Base-by-base conservation (phyloP, 1,284 basidiomycete genomes). In the Ustilago crameri region DNA sequence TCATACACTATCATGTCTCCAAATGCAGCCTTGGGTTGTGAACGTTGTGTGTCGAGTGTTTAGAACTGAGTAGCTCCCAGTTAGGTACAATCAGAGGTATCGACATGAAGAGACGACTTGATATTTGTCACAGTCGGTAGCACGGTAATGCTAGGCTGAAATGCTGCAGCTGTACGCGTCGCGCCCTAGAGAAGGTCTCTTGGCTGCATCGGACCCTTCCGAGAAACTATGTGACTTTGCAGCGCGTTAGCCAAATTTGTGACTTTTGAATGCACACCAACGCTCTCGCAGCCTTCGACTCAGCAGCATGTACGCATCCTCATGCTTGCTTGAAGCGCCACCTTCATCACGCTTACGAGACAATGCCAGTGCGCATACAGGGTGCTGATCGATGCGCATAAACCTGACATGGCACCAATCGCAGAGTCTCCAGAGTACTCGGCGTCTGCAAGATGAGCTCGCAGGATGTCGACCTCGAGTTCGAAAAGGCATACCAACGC, bases 1-100 rank as follows among this genome's bases (percentile, higher is more conserved):
- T 56, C 66, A 69, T 69, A 70, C 47, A 62, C 66, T 67, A 54
- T 53, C 46, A 58, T 70, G 52, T 57, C 51, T 62, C 65, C 54
- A 62, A 67, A 42, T 41, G 3, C 23, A 3, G 18, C 26, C 12
- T 37, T 35, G 37, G 35, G 0, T n/a, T 26, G 47, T 26, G 34
- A 23, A 5, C 15, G 23, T 20, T 23, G 9, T 40, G 4, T 40
- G 38, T n/a, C 3, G n/a, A n/a, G n/a, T n/a, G n/a, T n/a, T n/a
- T n/a, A n/a, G n/a, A n/a, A n/a, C n/a, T n/a, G n/a, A n/a, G n/a
- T n/a, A n/a, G n/a, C n/a, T n/a, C n/a, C n/a, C n/a, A n/a, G n/a
- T n/a, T n/a, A n/a, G n/a, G n/a, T n/a, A n/a, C n/a, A n/a, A n/a
- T n/a, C n/a, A n/a, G n/a, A n/a, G n/a, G n/a, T n/a, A n/a, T n/a